Percentiles rank a stretch among this genome's conserved stretches.
phyloP scores from a whole-genome alignment of 805 yeast genomes.

The Candida railenensis region DNA sequence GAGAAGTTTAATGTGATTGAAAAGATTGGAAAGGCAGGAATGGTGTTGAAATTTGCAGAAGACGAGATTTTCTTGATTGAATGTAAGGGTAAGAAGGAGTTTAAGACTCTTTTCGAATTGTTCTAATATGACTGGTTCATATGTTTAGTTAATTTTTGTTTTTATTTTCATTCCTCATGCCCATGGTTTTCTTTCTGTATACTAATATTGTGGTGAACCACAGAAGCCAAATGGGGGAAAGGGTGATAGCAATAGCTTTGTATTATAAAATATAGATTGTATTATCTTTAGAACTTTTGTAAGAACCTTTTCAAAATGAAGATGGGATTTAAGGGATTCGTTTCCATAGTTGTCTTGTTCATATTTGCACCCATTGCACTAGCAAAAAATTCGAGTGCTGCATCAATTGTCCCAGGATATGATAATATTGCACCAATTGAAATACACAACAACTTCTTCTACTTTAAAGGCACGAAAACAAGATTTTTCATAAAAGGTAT shows the following conservation, averaged over 20 bases:
- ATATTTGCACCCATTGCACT: background rate
- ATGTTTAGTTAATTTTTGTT: background rate
- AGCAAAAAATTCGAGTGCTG: background rate
- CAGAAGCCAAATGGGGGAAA: background rate
- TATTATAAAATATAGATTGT: background rate
- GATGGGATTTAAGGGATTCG: too few species aligned
- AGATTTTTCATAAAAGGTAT: slow-evolving; percentile 88
- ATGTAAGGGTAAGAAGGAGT: slow-evolving; percentile 43
- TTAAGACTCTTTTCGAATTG: slow-evolving; percentile 24
- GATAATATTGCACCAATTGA: slow-evolving; percentile 49
- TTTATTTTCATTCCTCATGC: background rate
- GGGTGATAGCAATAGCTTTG: background rate
- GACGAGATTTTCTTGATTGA: slow-evolving; percentile 40
- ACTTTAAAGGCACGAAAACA: slow-evolving; percentile 65
- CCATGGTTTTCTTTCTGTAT: background rate
- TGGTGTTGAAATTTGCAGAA: slow-evolving; percentile 31
- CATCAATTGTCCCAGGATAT: background rate
- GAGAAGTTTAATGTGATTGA: slow-evolving; percentile 28
- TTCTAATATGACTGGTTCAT: slow-evolving; percentile 11
- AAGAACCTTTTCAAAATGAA: too few species aligned
- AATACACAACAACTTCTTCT: slow-evolving; percentile 73
- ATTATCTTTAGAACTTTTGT: background rate
- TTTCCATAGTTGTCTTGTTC: too few species aligned
- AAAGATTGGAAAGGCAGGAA: slow-evolving; percentile 43
- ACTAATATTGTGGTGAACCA: background rate